Percentiles rank a stretch among this genome's conserved stretches.
Evolutionary conservation across 2,329 filamentous ascomycete genomes (phyloP).

Genomic region (Pestalotiopsis sp.): DNA sequence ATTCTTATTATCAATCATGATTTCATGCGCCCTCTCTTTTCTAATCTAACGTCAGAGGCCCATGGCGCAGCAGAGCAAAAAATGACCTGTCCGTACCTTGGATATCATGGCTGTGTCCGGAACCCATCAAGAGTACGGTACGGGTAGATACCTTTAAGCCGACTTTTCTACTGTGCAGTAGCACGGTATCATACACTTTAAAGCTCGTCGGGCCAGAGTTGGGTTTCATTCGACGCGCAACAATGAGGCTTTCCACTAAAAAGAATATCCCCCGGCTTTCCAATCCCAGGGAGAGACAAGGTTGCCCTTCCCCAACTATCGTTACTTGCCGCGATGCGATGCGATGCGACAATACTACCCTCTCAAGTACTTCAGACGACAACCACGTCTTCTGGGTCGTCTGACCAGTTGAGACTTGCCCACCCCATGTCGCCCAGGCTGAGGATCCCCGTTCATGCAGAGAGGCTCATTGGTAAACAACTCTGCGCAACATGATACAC

Average conservation of each 20-base stretch:
- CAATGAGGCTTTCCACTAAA: not conserved
- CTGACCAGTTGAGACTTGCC: not conserved
- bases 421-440: not conserved
- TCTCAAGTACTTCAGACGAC: not conserved
- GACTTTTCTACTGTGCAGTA: not conserved
- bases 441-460: not conserved
- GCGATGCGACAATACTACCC: not conserved
- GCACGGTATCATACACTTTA: not conserved
- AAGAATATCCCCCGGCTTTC: not conserved
- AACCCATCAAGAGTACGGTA: not conserved
- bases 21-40: not conserved
- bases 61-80: not conserved
- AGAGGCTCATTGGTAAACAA: not conserved
- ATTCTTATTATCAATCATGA: conserved; percentile 5
- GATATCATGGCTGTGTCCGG: not conserved
- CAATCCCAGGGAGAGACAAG: not conserved
- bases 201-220: not conserved
- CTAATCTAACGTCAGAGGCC: not conserved
- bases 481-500: not conserved
- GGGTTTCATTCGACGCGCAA: not conserved
- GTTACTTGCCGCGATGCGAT: not conserved
- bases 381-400: not conserved
- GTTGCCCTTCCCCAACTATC: not conserved
- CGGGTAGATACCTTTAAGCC: not conserved
- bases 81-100: not conserved